Percentiles rank a stretch among this genome's conserved stretches.
Evolutionary conservation across 2,329 filamentous ascomycete genomes (phyloP).

Genomic region (Onygena corvina): DNA sequence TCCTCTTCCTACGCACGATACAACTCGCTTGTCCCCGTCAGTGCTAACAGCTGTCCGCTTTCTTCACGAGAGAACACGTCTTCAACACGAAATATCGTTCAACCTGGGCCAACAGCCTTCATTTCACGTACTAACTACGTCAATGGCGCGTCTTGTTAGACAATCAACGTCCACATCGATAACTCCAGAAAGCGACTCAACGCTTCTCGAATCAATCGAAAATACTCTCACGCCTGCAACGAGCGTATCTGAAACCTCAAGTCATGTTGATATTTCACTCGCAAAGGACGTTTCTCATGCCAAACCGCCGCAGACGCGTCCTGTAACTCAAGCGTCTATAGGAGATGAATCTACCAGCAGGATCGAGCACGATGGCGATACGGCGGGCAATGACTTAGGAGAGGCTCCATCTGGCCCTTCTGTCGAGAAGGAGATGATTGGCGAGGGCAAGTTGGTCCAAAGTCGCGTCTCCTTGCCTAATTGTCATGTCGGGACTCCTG

Average conservation of each 20-base stretch:
- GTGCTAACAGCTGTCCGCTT: neutral
- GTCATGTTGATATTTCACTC: conserved; percentile 24
- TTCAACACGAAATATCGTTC: neutral
- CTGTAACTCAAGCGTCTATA: conserved; percentile 31
- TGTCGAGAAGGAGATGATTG: neutral
- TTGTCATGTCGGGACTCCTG: neutral
- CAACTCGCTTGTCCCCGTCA: neutral
- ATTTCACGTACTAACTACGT: neutral
- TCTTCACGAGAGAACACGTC: neutral
- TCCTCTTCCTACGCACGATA: neutral
- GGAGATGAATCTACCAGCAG: conserved; percentile 9
- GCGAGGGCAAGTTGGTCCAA: neutral
- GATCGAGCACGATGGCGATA: neutral
- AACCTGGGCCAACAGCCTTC: neutral
- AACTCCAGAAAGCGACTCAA: conserved; percentile 9
- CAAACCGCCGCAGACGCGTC: conserved; percentile 25
- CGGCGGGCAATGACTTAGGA: neutral
- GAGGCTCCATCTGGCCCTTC: neutral
- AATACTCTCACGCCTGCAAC: conserved; percentile 34
- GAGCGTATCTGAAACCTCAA: conserved; percentile 33
- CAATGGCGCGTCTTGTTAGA: conserved; percentile 9
- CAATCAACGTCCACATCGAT: conserved; percentile 6
- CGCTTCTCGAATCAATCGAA: conserved; percentile 21
- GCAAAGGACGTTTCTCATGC: conserved; percentile 15
- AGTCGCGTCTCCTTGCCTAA: neutral